Evolutionary conservation across 1,139 yeast genomes (phyloP), one percentile per base, ranked within the genome.

Genomic region (Suhomyces bokatorum): DNA sequence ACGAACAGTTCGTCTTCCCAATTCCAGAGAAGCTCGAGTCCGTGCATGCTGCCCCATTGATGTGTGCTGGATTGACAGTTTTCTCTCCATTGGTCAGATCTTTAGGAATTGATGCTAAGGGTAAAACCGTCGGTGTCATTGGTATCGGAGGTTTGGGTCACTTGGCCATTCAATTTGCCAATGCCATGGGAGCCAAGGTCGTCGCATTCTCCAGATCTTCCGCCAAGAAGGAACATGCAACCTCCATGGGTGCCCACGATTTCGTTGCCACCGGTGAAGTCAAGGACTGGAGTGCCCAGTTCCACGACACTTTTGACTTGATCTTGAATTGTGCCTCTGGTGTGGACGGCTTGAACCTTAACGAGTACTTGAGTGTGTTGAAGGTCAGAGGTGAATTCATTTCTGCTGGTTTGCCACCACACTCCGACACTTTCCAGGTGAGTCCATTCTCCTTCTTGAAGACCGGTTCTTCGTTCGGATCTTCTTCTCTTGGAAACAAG

Each of bases 141-240:
- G 85, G 85, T 49, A 68, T 80, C 49, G 85, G 85, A 53, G 85
- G 85, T 37, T 65, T 80, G 50, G 85, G 85, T 32, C 83, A 79
- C 63, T 73, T 79, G 75, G 83, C 81, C 32, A 66, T 80, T 48
- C 73, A 75, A 67, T 72, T 79, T 51, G 77, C 83, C 40, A 72
- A 75, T 51, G 84, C 83, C 6, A 56, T 80, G 52, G 85, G 83
- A 32, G 81, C 83, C 17, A 75, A 79, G 50, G 83, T 79, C 12
- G 68, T 70, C 48, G 82, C 80, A 3, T 70, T 80, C 55, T 78
- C 83, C 16, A 69, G 85, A 63, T 60, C 76, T 6, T 60, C 63
- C 29, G 53, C 70, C 36, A 80, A 80, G 62, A 73, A 69, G 53
- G 77, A 67, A 34, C 81, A 79, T 51, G 82, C 84, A 11, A 8